Evolutionary conservation across 495 filamentous ascomycete species (phyloP).

Genomic region (Xylaria intraflava): DNA sequence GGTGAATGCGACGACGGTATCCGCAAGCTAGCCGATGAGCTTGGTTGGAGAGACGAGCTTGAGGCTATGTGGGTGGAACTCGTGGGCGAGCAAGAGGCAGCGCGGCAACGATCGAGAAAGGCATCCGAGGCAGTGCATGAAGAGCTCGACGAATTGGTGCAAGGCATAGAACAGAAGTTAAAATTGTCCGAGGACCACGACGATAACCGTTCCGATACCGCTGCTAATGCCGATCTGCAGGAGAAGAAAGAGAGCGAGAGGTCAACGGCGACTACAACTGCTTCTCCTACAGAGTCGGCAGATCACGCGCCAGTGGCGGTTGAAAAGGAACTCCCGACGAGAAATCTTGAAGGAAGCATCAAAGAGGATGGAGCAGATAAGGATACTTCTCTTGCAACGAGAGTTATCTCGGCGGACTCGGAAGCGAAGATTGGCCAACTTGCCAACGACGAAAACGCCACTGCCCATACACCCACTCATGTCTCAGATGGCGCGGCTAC

Average conservation of each 20-base stretch:
- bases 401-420: background rate
- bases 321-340: slow-evolving; percentile 2
- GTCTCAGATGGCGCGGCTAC: background rate
- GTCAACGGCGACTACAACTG: background rate
- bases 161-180: slow-evolving; percentile 32
- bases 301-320: slow-evolving; percentile 5
- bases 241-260: slow-evolving; percentile 5
- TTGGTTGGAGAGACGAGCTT: slow-evolving; percentile 84
- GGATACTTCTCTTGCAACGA: background rate
- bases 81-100: slow-evolving; percentile 38
- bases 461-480: background rate
- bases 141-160: slow-evolving; percentile 31
- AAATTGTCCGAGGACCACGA: slow-evolving; percentile 27
- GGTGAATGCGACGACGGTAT: slow-evolving; percentile 79
- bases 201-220: slow-evolving; percentile 6
- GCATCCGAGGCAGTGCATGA: slow-evolving; percentile 18
- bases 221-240: slow-evolving; percentile 21
- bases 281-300: slow-evolving; percentile 6
- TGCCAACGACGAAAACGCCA: background rate
- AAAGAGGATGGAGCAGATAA: background rate
- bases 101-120: slow-evolving; percentile 27
- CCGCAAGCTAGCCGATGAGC: slow-evolving; percentile 68
- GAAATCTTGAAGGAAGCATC: slow-evolving; percentile 6
- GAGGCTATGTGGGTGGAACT: slow-evolving; percentile 44
- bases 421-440: background rate